These are phyloP conservation scores for Xylariales sp. DNA, from an alignment of 2,329 filamentous ascomycete genomes.

Conservation along the genomic window DNA sequence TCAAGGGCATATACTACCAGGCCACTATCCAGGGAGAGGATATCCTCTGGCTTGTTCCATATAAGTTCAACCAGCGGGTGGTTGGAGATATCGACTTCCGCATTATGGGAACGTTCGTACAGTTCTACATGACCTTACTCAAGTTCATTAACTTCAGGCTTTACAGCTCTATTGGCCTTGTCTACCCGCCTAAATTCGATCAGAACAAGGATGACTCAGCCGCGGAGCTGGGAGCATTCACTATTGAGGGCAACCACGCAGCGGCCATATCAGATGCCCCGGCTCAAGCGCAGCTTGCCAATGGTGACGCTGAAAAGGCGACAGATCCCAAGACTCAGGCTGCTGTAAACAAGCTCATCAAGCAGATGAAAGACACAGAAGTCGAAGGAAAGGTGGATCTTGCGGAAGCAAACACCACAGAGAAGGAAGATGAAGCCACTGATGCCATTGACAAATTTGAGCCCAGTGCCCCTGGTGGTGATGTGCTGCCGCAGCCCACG, in stretches of 20 bases:
- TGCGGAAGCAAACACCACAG: conserved; percentile 23
- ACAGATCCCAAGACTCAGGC: conserved; percentile 60
- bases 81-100: conserved; percentile 94
- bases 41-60: conserved; percentile 93
- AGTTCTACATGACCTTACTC: conserved; percentile 96
- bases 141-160: conserved; percentile 95
- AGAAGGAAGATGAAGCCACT: conserved; percentile 42
- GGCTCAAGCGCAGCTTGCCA: conserved; percentile 41
- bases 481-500: conserved; percentile 76
- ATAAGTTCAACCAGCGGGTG: conserved; percentile 94
- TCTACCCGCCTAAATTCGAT: conserved; percentile 96
- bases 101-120: conserved; percentile 98
- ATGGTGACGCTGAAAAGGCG: conserved; percentile 45
- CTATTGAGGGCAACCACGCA: conserved; percentile 70
- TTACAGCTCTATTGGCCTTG: conserved; percentile 84
- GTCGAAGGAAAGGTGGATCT: conserved; percentile 34
- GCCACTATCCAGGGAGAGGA: conserved; percentile 96
- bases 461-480: conserved; percentile 75
- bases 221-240: conserved; percentile 86
- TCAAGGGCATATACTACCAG: conserved; percentile 99
- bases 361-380: conserved; percentile 57
- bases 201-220: conserved; percentile 79
- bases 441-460: conserved; percentile 88
- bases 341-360: conserved; percentile 64
- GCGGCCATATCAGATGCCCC: conserved; percentile 48